phyloP scores from a whole-genome alignment of 78 protist genomes.

The Dictyostelium brefeldianum region DNA sequence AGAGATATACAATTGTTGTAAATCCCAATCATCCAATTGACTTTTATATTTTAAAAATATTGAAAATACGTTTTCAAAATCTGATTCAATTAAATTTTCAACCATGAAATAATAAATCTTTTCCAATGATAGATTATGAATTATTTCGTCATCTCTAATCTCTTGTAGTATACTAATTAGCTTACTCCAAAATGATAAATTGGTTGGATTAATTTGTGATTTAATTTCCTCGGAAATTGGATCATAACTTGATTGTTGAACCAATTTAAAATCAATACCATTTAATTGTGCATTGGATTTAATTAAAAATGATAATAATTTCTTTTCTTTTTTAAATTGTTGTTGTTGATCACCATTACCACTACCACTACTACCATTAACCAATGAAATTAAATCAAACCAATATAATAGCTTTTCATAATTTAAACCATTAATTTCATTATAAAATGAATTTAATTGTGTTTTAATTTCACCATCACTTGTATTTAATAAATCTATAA shows the following conservation, averaged over 20 bases:
- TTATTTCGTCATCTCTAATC: slow-evolving; percentile 28
- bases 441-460: not conserved
- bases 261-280: slow-evolving; percentile 4
- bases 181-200: slow-evolving; percentile 40
- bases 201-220: not conserved
- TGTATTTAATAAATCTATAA: not conserved
- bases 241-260: slow-evolving; percentile 9
- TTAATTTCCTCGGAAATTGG: not conserved
- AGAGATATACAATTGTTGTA: not conserved
- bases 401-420: slow-evolving; percentile 16
- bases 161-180: slow-evolving; percentile 33
- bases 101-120: slow-evolving; percentile 28
- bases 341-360: not conserved
- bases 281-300: not conserved
- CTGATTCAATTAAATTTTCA: not conserved
- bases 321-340: slow-evolving; percentile 23
- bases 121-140: slow-evolving; percentile 44
- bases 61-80: not conserved
- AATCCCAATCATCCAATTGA: slow-evolving; percentile 30
- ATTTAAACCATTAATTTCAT: slow-evolving; percentile 5
- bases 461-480: not conserved
- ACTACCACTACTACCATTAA: not conserved
- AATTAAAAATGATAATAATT: slow-evolving; percentile 22
- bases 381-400: not conserved
- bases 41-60: slow-evolving; percentile 22